A percentile compares a stretch with the other conserved stretches of the same genome.
These are phyloP conservation scores for Zygoascus meyerae DNA, from an alignment of 1,139 yeast genomes.

Conservation along the genomic window DNA sequence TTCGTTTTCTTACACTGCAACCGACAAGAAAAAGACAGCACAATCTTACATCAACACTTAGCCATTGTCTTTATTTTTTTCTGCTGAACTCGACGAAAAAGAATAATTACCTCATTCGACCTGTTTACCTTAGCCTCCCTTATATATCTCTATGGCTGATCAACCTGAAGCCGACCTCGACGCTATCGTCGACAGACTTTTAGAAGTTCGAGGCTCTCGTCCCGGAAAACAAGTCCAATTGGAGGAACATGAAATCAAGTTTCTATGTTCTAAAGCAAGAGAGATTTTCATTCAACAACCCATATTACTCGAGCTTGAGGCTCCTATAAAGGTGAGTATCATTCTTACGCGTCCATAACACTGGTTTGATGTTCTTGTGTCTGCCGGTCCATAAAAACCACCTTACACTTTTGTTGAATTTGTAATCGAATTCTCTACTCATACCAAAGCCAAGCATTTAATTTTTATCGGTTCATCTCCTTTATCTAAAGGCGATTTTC, in stretches of 20 bases:
- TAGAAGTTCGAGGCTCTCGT: constrained; percentile 96
- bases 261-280: constrained; percentile 93
- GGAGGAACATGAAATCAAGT: constrained; percentile 90
- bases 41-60: not conserved
- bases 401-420: no score
- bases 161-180: constrained; percentile 92
- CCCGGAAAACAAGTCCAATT: constrained; percentile 96
- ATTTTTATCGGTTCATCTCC: no score
- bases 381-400: no score
- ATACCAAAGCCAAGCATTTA: no score
- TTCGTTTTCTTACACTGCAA: no score
- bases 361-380: not conserved
- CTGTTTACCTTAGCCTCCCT: no score
- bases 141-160: constrained; percentile 39
- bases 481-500: no score
- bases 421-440: no score
- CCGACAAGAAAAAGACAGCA: no score
- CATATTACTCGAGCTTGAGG: constrained; percentile 87
- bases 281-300: constrained; percentile 98
- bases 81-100: no score
- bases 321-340: constrained; percentile 79
- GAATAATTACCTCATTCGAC: no score
- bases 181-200: constrained; percentile 90
- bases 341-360: not conserved
- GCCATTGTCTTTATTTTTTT: no score